phyloP scores from a whole-genome alignment of 345 rosid species.

The Xanthoceras sorbifolium region DNA sequence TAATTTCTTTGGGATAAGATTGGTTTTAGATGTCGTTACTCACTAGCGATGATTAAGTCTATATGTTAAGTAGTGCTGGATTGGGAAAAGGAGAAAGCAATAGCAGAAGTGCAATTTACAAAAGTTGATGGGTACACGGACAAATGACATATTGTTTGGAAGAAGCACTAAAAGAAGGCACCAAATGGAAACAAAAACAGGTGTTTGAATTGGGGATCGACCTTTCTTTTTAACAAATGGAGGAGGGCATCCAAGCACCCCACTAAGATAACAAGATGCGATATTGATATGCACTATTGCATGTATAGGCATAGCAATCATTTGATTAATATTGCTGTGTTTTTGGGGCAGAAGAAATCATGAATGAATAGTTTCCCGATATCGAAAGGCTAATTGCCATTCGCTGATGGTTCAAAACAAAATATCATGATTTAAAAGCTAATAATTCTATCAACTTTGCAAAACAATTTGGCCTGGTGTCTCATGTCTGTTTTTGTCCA shows the following conservation, averaged over 20 bases:
- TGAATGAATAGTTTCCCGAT: background rate
- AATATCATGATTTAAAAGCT: constrained; percentile 11
- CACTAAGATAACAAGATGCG: background rate
- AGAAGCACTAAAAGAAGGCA: background rate
- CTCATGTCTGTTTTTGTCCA: constrained; percentile 2
- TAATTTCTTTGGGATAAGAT: background rate
- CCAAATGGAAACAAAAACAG: background rate
- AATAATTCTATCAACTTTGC: background rate
- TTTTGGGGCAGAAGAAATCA: background rate
- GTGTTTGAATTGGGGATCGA: too few relatives aligned
- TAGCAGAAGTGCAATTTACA: background rate
- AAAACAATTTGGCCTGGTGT: background rate
- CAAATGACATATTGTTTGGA: background rate
- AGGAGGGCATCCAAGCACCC: background rate
- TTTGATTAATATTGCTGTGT: too few relatives aligned
- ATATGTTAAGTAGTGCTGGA: background rate
- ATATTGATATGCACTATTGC: background rate
- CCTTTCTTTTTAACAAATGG: background rate
- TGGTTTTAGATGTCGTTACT: background rate
- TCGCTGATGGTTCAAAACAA: background rate
- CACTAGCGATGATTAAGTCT: background rate
- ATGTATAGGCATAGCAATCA: background rate
- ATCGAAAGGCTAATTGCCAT: background rate
- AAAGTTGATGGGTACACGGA: background rate
- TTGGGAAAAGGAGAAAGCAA: background rate